These are phyloP conservation scores for Tylopilus balloui DNA, from an alignment of 768 basidiomycete species.

Conservation along the genomic window DNA sequence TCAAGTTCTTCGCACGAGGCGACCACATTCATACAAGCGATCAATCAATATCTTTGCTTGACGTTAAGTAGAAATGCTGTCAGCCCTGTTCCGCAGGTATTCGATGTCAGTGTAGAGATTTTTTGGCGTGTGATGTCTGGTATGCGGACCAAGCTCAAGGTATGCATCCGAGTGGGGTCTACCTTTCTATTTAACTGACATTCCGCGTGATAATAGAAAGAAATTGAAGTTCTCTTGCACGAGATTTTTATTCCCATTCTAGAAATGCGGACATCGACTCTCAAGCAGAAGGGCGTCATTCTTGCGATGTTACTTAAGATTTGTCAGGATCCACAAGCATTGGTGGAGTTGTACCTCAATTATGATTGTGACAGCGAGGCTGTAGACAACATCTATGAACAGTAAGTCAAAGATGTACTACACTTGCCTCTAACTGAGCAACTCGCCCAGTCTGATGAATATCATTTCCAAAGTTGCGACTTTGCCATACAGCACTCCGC, in stretches of 20 bases:
- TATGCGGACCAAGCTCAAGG: slow-evolving; percentile 95
- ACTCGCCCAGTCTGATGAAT: slow-evolving; percentile 70
- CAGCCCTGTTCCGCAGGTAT: slow-evolving; percentile 92
- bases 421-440: slow-evolving; percentile 4
- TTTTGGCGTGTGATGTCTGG: slow-evolving; percentile 96
- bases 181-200: slow-evolving; percentile 7
- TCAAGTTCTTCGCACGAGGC: slow-evolving; percentile 86
- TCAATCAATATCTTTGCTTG: slow-evolving; percentile 94
- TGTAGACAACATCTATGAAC: slow-evolving; percentile 95
- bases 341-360: slow-evolving; percentile 98
- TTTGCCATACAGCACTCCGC: slow-evolving; percentile 41
- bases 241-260: slow-evolving; percentile 98
- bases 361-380: slow-evolving; percentile 98
- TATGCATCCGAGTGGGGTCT: slow-evolving; percentile 25
- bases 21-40: slow-evolving; percentile 85
- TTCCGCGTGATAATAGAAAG: slow-evolving; percentile 61
- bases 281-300: slow-evolving; percentile 92
- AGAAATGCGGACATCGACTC: slow-evolving; percentile 94
- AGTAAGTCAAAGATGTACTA: slow-evolving; percentile 42
- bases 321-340: slow-evolving; percentile 93
- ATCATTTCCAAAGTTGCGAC: slow-evolving; percentile 91
- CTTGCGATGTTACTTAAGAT: slow-evolving; percentile 82
- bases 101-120: slow-evolving; percentile 96
- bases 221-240: slow-evolving; percentile 96
- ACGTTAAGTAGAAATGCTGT: slow-evolving; percentile 93